A percentile compares a stretch with the other conserved stretches of the same genome.
phyloP scores from a whole-genome alignment of 2,329 filamentous ascomycete genomes.

The Alternaria triticina region DNA sequence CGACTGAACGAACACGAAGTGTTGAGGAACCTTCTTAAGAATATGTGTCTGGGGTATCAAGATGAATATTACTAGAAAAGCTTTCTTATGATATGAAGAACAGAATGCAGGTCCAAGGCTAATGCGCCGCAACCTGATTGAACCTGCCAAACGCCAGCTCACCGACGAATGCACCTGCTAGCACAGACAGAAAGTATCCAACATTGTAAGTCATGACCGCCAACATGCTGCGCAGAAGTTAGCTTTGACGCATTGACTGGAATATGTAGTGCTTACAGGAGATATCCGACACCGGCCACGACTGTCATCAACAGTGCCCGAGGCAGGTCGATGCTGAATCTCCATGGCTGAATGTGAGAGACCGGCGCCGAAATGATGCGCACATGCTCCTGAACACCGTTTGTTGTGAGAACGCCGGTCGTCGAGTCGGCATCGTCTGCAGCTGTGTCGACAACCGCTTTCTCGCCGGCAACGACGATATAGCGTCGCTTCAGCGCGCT shows the following conservation, averaged over 20 bases:
- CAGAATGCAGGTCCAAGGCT: not conserved
- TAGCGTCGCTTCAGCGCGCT: slow-evolving; percentile 77
- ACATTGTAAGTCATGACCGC: slow-evolving; percentile 90
- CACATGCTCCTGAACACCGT: slow-evolving; percentile 82
- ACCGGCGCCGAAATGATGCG: slow-evolving; percentile 70
- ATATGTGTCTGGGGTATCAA: not conserved
- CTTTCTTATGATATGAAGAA: not conserved
- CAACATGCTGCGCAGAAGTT: slow-evolving; percentile 71
- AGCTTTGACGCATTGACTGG: slow-evolving; percentile 12
- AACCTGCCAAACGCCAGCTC: slow-evolving; percentile 81
- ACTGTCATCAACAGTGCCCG: slow-evolving; percentile 73
- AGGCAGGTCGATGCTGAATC: slow-evolving; percentile 78
- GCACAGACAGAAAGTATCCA: slow-evolving; percentile 82
- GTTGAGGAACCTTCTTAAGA: not conserved
- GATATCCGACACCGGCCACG: slow-evolving; percentile 78
- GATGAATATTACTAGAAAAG: not conserved
- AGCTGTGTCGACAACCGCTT: slow-evolving; percentile 64
- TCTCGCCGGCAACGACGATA: slow-evolving; percentile 72
- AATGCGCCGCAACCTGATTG: slow-evolving; percentile 31
- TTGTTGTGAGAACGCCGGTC: slow-evolving; percentile 70
- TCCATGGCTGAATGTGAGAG: slow-evolving; percentile 70
- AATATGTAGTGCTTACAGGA: slow-evolving; percentile 70
- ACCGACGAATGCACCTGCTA: slow-evolving; percentile 82
- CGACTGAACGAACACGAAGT: not conserved
- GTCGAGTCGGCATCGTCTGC: slow-evolving; percentile 64